These are phyloP conservation scores for Sarocladiaceae sp. DNA, from an alignment of 2,329 filamentous ascomycete species.

Conservation along the genomic window DNA sequence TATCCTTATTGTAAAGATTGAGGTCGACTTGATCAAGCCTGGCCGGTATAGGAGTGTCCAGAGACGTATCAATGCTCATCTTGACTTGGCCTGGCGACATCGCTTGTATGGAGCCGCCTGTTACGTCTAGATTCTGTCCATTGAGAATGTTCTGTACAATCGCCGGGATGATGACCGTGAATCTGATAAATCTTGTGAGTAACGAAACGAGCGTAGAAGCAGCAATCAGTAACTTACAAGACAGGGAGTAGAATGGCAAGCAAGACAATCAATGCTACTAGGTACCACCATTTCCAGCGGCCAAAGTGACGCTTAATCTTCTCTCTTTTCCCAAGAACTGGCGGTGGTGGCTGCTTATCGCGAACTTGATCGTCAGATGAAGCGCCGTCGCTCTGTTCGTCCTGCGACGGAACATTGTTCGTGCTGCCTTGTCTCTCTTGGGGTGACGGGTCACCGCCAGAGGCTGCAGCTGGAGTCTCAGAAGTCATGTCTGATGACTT, in stretches of 20 bases:
- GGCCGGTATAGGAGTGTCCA: conserved; percentile 20
- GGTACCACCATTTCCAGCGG: conserved; percentile 35
- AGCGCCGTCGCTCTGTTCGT: not conserved
- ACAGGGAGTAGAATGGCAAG: conserved; percentile 34
- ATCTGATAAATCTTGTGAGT: conserved; percentile 19
- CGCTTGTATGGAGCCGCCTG: conserved; percentile 22
- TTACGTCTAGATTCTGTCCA: conserved; percentile 27
- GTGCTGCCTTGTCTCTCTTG: not conserved
- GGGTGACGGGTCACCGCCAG: not conserved
- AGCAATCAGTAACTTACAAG: conserved; percentile 24
- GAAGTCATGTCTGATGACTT: conserved; percentile 3
- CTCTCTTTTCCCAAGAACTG: conserved; percentile 22
- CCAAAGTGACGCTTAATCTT: conserved; percentile 33
- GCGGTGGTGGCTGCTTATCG: conserved; percentile 2
- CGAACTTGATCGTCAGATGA: not conserved
- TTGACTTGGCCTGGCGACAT: conserved; percentile 21
- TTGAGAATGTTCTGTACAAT: conserved; percentile 32
- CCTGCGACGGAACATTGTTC: not conserved
- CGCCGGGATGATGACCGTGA: conserved; percentile 32
- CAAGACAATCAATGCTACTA: conserved; percentile 27
- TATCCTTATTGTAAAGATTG: conserved; percentile 27
- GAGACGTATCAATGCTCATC: conserved; percentile 23
- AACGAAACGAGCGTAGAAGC: not conserved
- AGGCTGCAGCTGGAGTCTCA: not conserved
- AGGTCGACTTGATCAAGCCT: conserved; percentile 28